Conservation (phyloP, 768 basidiomycete species). For the Hygrophoropsis aurantiaca region DNA sequence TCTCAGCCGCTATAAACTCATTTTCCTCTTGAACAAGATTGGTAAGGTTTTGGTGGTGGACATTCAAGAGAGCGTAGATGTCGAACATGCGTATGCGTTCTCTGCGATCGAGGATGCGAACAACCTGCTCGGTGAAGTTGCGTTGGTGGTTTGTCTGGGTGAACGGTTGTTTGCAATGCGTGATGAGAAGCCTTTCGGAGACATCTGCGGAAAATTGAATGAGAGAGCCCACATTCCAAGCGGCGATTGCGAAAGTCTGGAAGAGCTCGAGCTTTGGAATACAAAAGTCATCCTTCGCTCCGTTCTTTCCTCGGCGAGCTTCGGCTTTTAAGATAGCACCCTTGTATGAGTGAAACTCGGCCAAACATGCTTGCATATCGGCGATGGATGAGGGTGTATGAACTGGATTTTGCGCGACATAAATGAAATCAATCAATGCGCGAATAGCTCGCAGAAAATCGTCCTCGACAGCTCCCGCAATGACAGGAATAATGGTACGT, state of each 20-base stretch:
- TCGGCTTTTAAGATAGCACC: background rate
- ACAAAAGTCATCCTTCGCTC: conserved; percentile 17
- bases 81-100: conserved; percentile 30
- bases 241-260: conserved; percentile 15
- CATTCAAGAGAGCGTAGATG: background rate
- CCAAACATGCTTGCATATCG: background rate
- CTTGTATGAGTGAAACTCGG: conserved; percentile 1
- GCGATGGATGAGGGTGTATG: background rate
- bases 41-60: background rate
- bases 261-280: conserved; percentile 43
- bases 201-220: conserved; percentile 35
- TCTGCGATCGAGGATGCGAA: conserved; percentile 26
- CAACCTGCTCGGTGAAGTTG: conserved; percentile 28
- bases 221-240: conserved; percentile 23
- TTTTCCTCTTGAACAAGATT: conserved; percentile 12
- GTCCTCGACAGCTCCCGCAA: conserved; percentile 6
- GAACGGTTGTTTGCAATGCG: conserved; percentile 29
- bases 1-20: conserved; percentile 6
- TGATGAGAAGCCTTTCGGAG: conserved; percentile 33
- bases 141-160: conserved; percentile 28
- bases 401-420: background rate
- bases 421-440: conserved; percentile 2
- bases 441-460: background rate
- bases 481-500: conserved; percentile 29
- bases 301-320: background rate